Evolutionary conservation across 2,329 filamentous ascomycete genomes (phyloP).

Genomic region (Salinomyces thailandicus): DNA sequence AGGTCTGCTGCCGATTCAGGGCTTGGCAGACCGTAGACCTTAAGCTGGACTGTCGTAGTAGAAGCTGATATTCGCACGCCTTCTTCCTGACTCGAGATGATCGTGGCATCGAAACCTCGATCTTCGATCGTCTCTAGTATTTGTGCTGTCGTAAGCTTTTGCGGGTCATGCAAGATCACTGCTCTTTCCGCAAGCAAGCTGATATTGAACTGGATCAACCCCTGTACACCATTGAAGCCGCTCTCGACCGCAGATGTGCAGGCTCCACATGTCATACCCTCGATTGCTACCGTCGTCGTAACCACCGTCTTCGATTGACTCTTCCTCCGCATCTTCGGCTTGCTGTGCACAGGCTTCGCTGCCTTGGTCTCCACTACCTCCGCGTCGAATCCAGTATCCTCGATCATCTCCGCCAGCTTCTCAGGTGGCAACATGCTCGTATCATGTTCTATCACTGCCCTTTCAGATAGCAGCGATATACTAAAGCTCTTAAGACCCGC

Average conservation of each 20-base stretch:
- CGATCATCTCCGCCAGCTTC: slow-evolving; percentile 71
- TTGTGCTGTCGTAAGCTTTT: slow-evolving; percentile 58
- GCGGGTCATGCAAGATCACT: slow-evolving; percentile 71
- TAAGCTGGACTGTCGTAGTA: slow-evolving; percentile 61
- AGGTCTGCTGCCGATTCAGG: slow-evolving; percentile 60
- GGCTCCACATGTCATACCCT: slow-evolving; percentile 95
- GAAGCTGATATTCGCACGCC: slow-evolving; percentile 46
- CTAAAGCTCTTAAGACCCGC: slow-evolving; percentile 77
- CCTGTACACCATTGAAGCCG: slow-evolving; percentile 66
- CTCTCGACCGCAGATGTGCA: slow-evolving; percentile 87
- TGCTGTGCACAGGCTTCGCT: slow-evolving; percentile 25
- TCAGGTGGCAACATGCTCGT: slow-evolving; percentile 62
- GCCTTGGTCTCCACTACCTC: slow-evolving; percentile 64
- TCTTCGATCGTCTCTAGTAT: slow-evolving; percentile 81
- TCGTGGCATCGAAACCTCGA: slow-evolving; percentile 71
- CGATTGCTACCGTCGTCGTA: slow-evolving; percentile 77
- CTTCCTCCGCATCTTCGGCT: slow-evolving; percentile 27
- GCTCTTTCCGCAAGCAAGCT: slow-evolving; percentile 87
- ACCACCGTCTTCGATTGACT: slow-evolving; percentile 30
- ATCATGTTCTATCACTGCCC: slow-evolving; percentile 89
- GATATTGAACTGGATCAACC: slow-evolving; percentile 84
- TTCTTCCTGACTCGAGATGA: slow-evolving; percentile 61
- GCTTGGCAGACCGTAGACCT: slow-evolving; percentile 69
- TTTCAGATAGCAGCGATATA: slow-evolving; percentile 87
- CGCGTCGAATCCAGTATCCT: slow-evolving; percentile 86